Evolutionary conservation across 805 yeast genomes (phyloP).

Genomic region (Myxozyma vanderwaltii): DNA sequence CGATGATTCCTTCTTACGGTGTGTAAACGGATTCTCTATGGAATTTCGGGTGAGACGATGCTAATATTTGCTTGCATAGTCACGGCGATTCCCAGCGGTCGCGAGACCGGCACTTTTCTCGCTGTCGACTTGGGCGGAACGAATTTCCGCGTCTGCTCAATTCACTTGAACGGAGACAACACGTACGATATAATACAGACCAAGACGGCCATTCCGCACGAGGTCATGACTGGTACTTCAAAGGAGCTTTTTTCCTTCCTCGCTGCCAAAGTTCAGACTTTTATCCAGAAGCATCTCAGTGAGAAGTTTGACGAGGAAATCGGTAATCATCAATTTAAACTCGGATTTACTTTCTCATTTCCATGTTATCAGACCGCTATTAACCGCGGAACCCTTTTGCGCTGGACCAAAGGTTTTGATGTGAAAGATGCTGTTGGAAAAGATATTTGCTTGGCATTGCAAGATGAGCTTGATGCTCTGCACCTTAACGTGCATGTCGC

Average conservation of each 20-base stretch:
- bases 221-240: conserved; percentile 66
- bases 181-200: conserved; percentile 76
- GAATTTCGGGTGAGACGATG: too few relatives aligned
- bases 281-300: conserved; percentile 67
- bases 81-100: conserved; percentile 80
- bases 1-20: conserved; percentile 83
- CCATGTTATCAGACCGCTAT: conserved; percentile 87
- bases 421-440: conserved; percentile 81
- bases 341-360: conserved; percentile 94
- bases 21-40: too few relatives aligned
- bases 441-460: conserved; percentile 77
- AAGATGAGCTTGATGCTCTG: conserved; percentile 62
- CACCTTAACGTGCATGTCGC: conserved; percentile 64
- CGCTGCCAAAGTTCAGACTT: conserved; percentile 67
- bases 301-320: conserved; percentile 46
- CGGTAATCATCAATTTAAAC: conserved; percentile 51
- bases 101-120: conserved; percentile 75
- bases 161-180: conserved; percentile 59
- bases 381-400: conserved; percentile 73
- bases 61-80: too few relatives aligned
- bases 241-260: conserved; percentile 72
- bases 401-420: conserved; percentile 97
- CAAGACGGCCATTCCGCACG: conserved; percentile 77
- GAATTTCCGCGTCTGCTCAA: conserved; percentile 92
- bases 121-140: conserved; percentile 98